Evolutionary conservation across 78 protist genomes (phyloP).

Genomic region (Protostelium mycophagum): DNA sequence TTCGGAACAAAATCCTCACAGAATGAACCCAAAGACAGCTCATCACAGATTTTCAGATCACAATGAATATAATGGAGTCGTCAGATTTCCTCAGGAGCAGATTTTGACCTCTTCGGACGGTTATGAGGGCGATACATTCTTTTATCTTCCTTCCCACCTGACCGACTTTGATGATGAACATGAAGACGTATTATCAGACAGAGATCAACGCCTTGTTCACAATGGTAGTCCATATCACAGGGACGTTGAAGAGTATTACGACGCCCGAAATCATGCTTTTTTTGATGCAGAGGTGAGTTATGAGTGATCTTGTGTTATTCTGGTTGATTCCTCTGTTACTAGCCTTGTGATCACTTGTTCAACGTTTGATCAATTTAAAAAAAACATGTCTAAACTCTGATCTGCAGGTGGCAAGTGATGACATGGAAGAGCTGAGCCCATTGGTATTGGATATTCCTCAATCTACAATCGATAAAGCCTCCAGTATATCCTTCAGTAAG

Average conservation of each 20-base stretch:
- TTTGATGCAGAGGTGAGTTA: neutral
- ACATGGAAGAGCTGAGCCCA: neutral
- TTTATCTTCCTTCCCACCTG: neutral
- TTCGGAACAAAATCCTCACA: too few relatives aligned
- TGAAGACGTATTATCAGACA: too few relatives aligned
- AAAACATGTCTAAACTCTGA: neutral
- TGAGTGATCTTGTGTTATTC: too few relatives aligned
- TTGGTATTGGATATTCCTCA: neutral
- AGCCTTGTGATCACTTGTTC: too few relatives aligned
- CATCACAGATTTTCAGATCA: too few relatives aligned
- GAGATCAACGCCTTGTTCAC: neutral
- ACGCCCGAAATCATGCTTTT: neutral
- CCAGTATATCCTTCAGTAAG: neutral
- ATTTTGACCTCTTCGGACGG: neutral
- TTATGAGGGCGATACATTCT: neutral
- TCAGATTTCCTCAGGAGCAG: too few relatives aligned
- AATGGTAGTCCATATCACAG: neutral
- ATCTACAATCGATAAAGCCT: neutral
- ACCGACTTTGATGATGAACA: neutral
- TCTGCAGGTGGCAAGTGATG: neutral
- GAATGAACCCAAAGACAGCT: too few relatives aligned
- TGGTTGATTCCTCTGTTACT: too few relatives aligned
- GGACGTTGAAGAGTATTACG: neutral
- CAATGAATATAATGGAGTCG: too few relatives aligned
- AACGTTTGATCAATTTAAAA: neutral